Conservation (phyloP, 2,329 filamentous ascomycete species). For the Aspergillus candidus region DNA sequence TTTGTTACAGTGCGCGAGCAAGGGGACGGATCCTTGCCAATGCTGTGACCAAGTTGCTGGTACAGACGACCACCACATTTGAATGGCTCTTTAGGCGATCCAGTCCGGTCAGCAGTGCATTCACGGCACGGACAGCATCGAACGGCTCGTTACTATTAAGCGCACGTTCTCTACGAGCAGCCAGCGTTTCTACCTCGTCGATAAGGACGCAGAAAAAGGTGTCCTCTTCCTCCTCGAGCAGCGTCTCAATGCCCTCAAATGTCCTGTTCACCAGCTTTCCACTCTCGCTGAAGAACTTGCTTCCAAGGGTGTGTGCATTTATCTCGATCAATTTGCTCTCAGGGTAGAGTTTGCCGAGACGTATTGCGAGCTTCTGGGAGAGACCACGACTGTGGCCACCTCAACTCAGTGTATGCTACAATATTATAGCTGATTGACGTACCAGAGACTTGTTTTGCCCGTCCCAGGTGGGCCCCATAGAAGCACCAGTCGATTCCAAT, state of each 20-base stretch:
- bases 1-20: too few species aligned
- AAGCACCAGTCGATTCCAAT: constrained; percentile 57
- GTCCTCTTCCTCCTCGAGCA: constrained; percentile 33
- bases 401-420: too few species aligned
- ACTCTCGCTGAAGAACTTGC: constrained; percentile 46
- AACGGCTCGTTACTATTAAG: constrained; percentile 37
- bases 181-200: constrained; percentile 47
- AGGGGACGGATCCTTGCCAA: constrained; percentile 25
- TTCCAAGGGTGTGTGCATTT: constrained; percentile 42
- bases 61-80: constrained; percentile 47
- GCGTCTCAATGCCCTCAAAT: constrained; percentile 37
- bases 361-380: constrained; percentile 47
- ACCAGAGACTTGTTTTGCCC: constrained; percentile 63
- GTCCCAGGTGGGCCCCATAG: constrained; percentile 93
- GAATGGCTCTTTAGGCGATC: constrained; percentile 38
- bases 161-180: constrained; percentile 39
- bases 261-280: constrained; percentile 40
- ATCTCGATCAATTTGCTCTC: constrained; percentile 41
- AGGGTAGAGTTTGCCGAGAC: constrained; percentile 38
- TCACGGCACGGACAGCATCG: constrained; percentile 46
- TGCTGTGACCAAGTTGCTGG: constrained; percentile 43
- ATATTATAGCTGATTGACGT: neutral
- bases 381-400: constrained; percentile 32
- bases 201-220: constrained; percentile 43
- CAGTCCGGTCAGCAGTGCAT: constrained; percentile 45